phyloP scores from a whole-genome alignment of 345 rosid genomes.

The Citrus hindsii region DNA sequence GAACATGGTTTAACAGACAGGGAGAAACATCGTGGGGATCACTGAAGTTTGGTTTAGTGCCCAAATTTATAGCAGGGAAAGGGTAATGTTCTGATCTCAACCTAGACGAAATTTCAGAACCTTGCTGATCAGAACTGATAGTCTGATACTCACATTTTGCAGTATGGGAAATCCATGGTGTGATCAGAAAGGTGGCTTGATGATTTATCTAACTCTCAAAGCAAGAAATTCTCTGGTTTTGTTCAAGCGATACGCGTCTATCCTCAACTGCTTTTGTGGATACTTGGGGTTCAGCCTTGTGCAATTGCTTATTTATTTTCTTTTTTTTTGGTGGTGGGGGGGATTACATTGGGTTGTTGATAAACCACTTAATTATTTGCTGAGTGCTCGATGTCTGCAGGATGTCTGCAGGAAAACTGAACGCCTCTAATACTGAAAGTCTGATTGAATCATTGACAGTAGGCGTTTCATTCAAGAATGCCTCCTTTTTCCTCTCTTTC shows the following conservation, averaged over 20 bases:
- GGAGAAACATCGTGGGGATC: conserved; percentile 25
- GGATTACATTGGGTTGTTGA: conserved; percentile 17
- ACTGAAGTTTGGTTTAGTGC: conserved; percentile 10
- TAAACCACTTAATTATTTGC: neutral
- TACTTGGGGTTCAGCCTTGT: conserved; percentile 7
- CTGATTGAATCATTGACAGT: neutral
- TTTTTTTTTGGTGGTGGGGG: neutral
- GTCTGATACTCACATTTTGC: conserved; percentile 7
- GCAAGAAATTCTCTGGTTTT: conserved; percentile 11
- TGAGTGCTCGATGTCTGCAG: neutral
- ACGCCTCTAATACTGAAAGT: neutral
- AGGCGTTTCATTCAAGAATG: conserved; percentile 2
- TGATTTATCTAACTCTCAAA: neutral
- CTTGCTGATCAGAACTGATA: neutral
- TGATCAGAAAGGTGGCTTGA: neutral
- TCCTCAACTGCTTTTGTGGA: conserved; percentile 12
- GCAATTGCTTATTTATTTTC: neutral
- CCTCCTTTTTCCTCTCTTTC: neutral
- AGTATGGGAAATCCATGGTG: neutral
- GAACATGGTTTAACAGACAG: conserved; percentile 30
- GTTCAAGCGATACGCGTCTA: conserved; percentile 3
- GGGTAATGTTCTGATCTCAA: conserved; percentile 1
- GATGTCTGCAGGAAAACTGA: neutral
- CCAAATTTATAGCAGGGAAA: neutral
- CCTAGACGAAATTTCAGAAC: neutral